phyloP scores from a whole-genome alignment of 805 yeast species.

The Candida multigemmis region DNA sequence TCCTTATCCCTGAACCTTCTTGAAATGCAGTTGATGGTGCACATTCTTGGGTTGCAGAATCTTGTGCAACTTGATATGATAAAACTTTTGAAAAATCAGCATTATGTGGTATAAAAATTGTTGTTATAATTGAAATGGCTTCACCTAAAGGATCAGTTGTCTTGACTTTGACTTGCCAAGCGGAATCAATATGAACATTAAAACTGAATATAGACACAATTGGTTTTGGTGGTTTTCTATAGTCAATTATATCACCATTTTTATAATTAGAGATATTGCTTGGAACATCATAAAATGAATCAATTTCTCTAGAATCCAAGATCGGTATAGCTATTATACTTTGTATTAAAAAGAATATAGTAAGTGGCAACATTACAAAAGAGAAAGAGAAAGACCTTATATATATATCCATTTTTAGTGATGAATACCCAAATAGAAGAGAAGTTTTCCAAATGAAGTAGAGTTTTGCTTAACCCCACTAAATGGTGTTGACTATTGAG shows the following conservation, averaged over 20 bases:
- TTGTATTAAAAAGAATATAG: no score
- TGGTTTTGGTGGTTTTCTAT: constrained; percentile 10
- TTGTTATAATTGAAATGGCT: constrained; percentile 13
- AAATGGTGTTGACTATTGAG: no score
- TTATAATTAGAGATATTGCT: no score
- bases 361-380: no score
- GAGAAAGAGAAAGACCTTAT: no score
- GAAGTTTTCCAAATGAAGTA: no score
- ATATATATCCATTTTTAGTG: no score
- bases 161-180: constrained; percentile 14
- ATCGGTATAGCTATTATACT: no score
- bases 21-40: constrained; percentile 15
- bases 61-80: constrained; percentile 21
- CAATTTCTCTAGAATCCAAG: no score
- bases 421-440: no score
- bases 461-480: no score
- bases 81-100: constrained; percentile 15
- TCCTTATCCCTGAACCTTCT: constrained; percentile 8
- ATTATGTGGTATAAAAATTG: constrained; percentile 18
- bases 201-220: constrained; percentile 9
- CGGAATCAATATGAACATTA: constrained; percentile 10
- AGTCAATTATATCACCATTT: constrained; percentile 16
- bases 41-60: constrained; percentile 15
- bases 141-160: constrained; percentile 15
- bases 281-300: no score